phyloP scores from a whole-genome alignment of 1,139 yeast genomes.

The Kazachstania sp. region DNA sequence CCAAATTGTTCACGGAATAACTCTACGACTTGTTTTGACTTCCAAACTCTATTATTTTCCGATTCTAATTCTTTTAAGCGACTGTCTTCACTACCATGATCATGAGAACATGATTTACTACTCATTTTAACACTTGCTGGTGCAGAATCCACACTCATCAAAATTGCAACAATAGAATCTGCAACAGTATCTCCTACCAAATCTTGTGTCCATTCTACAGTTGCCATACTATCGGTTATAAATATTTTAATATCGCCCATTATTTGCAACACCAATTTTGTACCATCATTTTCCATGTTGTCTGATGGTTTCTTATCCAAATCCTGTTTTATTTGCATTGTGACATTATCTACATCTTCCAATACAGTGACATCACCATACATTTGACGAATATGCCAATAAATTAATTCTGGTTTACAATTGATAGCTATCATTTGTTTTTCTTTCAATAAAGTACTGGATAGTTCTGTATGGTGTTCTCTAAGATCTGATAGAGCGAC shows the following conservation, averaged over 20 bases:
- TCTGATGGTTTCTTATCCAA: slow-evolving; percentile 16
- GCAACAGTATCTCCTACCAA: slow-evolving; percentile 89
- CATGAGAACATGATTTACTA: slow-evolving; percentile 48
- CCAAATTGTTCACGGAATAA: slow-evolving; percentile 84
- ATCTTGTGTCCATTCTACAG: slow-evolving; percentile 88
- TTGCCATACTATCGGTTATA: slow-evolving; percentile 41
- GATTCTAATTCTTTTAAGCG: neutral
- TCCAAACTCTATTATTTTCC: slow-evolving; percentile 36
- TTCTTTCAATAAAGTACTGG: slow-evolving; percentile 79
- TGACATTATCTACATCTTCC: slow-evolving; percentile 43
- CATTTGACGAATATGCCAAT: slow-evolving; percentile 93
- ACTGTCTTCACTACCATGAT: slow-evolving; percentile 28
- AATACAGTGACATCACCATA: slow-evolving; percentile 72
- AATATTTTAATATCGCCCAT: slow-evolving; percentile 51
- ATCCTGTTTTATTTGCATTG: slow-evolving; percentile 10
- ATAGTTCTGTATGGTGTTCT: slow-evolving; percentile 71
- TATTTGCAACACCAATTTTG: slow-evolving; percentile 35
- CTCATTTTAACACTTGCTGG: slow-evolving; percentile 91
- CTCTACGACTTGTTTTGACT: slow-evolving; percentile 54
- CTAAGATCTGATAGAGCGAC: slow-evolving; percentile 79
- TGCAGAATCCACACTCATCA: slow-evolving; percentile 85
- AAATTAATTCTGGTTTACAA: slow-evolving; percentile 71
- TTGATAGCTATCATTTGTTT: slow-evolving; percentile 69
- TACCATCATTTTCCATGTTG: neutral
- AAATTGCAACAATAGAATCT: slow-evolving; percentile 83